phyloP scores from a whole-genome alignment of 257 asterid genomes.

The Primulina tabacum region DNA sequence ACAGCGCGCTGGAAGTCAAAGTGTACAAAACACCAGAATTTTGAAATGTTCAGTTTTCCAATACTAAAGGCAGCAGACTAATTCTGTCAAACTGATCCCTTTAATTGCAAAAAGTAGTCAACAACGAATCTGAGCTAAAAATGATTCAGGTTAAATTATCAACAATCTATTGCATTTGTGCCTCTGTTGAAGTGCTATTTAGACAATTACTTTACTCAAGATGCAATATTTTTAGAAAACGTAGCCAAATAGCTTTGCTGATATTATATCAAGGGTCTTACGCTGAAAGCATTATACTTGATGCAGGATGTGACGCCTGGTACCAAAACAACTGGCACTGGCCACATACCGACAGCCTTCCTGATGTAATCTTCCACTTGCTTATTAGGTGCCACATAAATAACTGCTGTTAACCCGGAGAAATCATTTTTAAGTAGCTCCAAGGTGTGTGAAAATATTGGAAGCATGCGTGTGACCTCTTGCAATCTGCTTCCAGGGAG shows the following conservation, averaged over 20 bases:
- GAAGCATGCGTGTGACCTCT: constrained; percentile 86
- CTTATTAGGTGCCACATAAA: constrained; percentile 86
- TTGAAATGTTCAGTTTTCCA: no score
- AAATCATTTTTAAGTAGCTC: constrained; percentile 43
- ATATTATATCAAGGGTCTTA: constrained; percentile 34
- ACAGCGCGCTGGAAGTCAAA: neutral
- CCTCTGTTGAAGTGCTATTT: neutral
- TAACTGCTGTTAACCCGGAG: constrained; percentile 48
- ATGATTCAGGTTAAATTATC: neutral
- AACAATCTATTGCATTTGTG: neutral
- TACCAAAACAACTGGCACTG: constrained; percentile 54
- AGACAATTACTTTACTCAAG: neutral
- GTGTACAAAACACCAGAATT: neutral
- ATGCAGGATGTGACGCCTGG: constrained; percentile 56
- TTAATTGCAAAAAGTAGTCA: no score
- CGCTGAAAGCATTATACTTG: constrained; percentile 71
- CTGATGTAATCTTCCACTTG: constrained; percentile 59
- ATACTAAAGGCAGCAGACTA: no score
- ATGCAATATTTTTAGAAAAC: constrained; percentile 19
- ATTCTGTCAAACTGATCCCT: no score
- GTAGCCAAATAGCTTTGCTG: constrained; percentile 1
- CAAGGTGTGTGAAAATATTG: constrained; percentile 63
- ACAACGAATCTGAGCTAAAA: no score
- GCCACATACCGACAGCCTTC: constrained; percentile 51
- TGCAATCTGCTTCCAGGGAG: constrained; percentile 97